A percentile compares a stretch with the other conserved stretches of the same genome.
These are phyloP conservation scores for Lipomyces japonicus DNA, from an alignment of 805 yeast genomes.

Conservation along the genomic window DNA sequence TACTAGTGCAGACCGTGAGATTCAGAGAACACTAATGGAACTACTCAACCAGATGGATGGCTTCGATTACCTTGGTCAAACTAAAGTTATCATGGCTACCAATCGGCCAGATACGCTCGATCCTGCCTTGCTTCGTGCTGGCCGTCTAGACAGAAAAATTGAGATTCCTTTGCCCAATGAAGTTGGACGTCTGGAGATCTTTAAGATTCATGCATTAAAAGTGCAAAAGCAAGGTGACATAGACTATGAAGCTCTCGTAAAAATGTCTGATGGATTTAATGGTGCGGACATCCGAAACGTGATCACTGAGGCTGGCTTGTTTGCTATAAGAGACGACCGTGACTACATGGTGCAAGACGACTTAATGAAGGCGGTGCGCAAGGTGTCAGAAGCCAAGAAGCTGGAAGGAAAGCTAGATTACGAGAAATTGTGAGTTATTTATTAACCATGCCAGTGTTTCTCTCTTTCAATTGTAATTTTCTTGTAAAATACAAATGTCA, in stretches of 20 bases:
- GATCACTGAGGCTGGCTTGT: slow-evolving; percentile 97
- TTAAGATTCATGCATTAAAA: slow-evolving; percentile 84
- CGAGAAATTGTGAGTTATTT: slow-evolving; percentile 64
- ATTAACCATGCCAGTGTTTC: background rate
- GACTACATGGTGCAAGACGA: slow-evolving; percentile 92
- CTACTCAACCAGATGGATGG: slow-evolving; percentile 98
- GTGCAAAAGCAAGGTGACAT: slow-evolving; percentile 91
- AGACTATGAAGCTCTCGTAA: slow-evolving; percentile 85
- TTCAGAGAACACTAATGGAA: slow-evolving; percentile 97
- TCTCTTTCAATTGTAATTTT: background rate
- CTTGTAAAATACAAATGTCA: background rate
- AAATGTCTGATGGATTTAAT: slow-evolving; percentile 98
- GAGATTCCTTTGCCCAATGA: slow-evolving; percentile 96
- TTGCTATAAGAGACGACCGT: slow-evolving; percentile 96
- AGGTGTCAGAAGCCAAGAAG: slow-evolving; percentile 94
- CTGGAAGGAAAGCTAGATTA: slow-evolving; percentile 80
- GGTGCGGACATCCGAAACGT: slow-evolving; percentile 98
- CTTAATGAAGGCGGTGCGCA: slow-evolving; percentile 95
- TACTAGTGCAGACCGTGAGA: slow-evolving; percentile 97
- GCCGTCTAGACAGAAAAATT: slow-evolving; percentile 92
- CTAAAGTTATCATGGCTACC: slow-evolving; percentile 98
- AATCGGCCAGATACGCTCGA: slow-evolving; percentile 97
- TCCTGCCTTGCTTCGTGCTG: slow-evolving; percentile 96
- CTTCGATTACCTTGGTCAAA: slow-evolving; percentile 91
- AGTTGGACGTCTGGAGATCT: slow-evolving; percentile 88